These are phyloP conservation scores for Ceratocystis variospora DNA, from an alignment of 2,329 filamentous ascomycete genomes.

Conservation along the genomic window DNA sequence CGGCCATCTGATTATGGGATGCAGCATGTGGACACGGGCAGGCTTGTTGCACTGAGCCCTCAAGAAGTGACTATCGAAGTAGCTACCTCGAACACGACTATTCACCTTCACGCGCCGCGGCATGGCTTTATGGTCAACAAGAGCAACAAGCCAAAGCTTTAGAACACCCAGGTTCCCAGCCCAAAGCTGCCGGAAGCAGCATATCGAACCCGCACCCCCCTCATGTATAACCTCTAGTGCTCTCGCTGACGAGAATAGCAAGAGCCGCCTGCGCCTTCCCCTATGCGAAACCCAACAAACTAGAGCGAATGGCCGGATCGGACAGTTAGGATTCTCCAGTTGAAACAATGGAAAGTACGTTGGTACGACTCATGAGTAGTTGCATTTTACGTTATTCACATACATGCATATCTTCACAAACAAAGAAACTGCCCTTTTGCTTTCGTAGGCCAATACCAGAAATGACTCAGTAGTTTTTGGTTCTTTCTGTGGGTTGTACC, in stretches of 20 bases:
- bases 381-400: background rate
- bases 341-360: background rate
- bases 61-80: constrained; percentile 47
- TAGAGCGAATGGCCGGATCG: background rate
- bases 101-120: constrained; percentile 48
- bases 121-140: constrained; percentile 40
- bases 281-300: background rate
- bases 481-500: background rate
- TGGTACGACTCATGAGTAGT: background rate
- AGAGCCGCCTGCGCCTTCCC: background rate
- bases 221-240: background rate
- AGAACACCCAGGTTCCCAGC: background rate
- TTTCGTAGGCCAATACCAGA: background rate
- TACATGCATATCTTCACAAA: background rate
- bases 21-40: constrained; percentile 44
- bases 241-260: background rate
- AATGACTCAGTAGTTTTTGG: background rate
- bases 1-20: constrained; percentile 50
- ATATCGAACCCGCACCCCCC: background rate
- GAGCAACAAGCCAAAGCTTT: background rate
- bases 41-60: constrained; percentile 37
- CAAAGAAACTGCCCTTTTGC: background rate
- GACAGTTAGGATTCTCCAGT: background rate
- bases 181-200: no score
- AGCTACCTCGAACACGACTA: constrained; percentile 28